phyloP scores from a whole-genome alignment of 345 rosid genomes.

The Litchi chinensis region DNA sequence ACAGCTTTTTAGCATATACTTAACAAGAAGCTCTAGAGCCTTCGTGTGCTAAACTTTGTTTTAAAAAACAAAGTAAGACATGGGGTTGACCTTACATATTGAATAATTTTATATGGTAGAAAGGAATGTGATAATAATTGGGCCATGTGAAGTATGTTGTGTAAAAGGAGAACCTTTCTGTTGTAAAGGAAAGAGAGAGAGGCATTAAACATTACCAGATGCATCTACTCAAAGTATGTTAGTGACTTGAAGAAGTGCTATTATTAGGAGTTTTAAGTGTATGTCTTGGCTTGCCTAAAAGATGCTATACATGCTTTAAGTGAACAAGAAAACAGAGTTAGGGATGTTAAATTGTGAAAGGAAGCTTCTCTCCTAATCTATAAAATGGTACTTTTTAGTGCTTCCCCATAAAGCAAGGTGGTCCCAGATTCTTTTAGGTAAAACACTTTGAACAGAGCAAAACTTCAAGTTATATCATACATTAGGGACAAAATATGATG shows the following conservation, averaged over 20 bases:
- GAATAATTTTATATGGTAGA: constrained; percentile 4
- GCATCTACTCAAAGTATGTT: constrained; percentile 5
- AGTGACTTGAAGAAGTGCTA: not conserved
- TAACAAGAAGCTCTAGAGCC: not conserved
- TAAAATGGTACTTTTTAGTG: constrained; percentile 17
- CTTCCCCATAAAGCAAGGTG: constrained; percentile 37
- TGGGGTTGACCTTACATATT: not conserved
- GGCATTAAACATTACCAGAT: constrained; percentile 14
- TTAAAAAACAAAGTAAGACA: not conserved
- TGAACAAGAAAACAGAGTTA: constrained; percentile 18
- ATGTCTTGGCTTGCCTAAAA: constrained; percentile 8
- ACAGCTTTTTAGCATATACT: not conserved
- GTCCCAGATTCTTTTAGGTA: constrained; percentile 37
- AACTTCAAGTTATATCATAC: constrained; percentile 2
- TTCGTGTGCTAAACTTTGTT: too few species aligned
- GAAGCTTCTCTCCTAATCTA: constrained; percentile 44
- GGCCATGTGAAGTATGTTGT: constrained; percentile 20
- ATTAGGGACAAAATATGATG: not conserved
- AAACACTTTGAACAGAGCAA: constrained; percentile 20
- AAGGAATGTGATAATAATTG: constrained; percentile 19
- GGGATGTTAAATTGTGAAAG: constrained; percentile 28
- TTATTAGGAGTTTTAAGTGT: not conserved
- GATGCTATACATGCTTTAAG: not conserved
- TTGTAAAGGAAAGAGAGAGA: constrained; percentile 10
- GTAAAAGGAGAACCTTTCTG: constrained; percentile 9